Conservation (phyloP, 805 yeast species). For the Schwanniomyces sp. region DNA sequence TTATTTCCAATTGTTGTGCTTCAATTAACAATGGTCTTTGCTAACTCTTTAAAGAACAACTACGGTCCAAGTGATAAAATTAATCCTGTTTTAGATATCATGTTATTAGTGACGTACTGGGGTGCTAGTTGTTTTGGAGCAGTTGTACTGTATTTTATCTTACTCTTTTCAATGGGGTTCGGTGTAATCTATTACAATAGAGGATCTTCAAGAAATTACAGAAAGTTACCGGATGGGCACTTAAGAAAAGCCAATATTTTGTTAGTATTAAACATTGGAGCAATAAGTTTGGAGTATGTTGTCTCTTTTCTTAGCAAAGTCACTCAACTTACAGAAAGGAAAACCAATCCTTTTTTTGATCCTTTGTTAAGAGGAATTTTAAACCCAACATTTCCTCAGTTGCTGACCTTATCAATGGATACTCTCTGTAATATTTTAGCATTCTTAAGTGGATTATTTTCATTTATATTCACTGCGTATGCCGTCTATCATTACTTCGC, state of each 20-base stretch:
- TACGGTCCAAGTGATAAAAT: conserved; percentile 4
- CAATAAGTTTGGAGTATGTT: background rate
- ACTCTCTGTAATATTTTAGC: background rate
- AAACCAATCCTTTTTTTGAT: background rate
- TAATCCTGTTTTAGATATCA: conserved; percentile 1
- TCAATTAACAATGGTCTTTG: background rate
- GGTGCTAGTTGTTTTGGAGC: conserved; percentile 4
- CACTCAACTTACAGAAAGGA: background rate
- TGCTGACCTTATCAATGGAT: background rate
- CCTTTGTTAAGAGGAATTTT: background rate
- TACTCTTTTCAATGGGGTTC: conserved; percentile 34
- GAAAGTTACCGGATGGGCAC: conserved; percentile 18
- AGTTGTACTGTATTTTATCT: conserved; percentile 11
- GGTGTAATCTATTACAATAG: conserved; percentile 30
- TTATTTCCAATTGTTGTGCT: conserved; percentile 18
- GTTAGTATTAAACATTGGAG: conserved; percentile 1
- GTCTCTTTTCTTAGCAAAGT: background rate
- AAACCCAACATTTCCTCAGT: background rate
- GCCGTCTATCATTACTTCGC: conserved; percentile 19
- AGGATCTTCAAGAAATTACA: conserved; percentile 19
- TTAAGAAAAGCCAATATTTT: conserved; percentile 7
- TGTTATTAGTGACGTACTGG: conserved; percentile 4
- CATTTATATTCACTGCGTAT: conserved; percentile 12
- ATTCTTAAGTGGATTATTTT: conserved; percentile 4
- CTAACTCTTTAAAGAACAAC: conserved; percentile 11